Evolutionary conservation across 2,329 filamentous ascomycete species (phyloP), one percentile per base, ranked within the genome.

Genomic region (Ophiostoma piceae): DNA sequence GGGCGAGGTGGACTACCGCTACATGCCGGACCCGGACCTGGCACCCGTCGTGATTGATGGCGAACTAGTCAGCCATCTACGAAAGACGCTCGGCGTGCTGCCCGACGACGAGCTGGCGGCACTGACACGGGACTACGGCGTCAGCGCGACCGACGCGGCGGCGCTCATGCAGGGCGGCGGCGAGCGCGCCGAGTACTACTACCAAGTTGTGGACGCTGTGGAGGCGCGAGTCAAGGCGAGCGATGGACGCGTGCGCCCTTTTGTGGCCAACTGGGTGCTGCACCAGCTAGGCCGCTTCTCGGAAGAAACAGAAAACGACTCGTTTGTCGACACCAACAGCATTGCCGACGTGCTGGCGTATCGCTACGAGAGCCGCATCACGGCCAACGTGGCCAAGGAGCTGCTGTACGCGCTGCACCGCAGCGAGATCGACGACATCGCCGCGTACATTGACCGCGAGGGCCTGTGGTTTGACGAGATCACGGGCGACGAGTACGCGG

Each of bases 1-100:
- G 78, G 95, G 95, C 66, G 94, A 97, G 77, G 93, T 98, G 6
- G 95, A 99, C 79, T 99, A 99, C 79, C 86, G 95, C 60, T 99
- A 99, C 77, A 98, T 99, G 94, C 94, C 95, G 0, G 95, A 99
- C 77, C 92, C 95, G 5, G 95, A 99, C 77, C 84, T 99, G 16
- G 85, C 87, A 0, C 92, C 95, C 1, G 83, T 99, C 1, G 77
- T 93, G 2, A 90, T 99, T 71, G 88, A 88, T 8, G 77, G 84
- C 1, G 88, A 91, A 70, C 82, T 98, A 0, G 81, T 97, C 4
- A 76, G 83, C 5, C 83, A 89, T 73, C 82, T 98, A 16, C 80
- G 79, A 26, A 74, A 79, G 0, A 90, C 84, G 0, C 80, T 97
- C 71, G 91, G 92, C 4, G 82, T 86, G 29, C 81, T 91, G 11